Percentiles rank a stretch among this genome's conserved stretches.
These are phyloP conservation scores for Coniochaeta pulveracea DNA, from an alignment of 2,329 filamentous ascomycete species.

Conservation along the genomic window DNA sequence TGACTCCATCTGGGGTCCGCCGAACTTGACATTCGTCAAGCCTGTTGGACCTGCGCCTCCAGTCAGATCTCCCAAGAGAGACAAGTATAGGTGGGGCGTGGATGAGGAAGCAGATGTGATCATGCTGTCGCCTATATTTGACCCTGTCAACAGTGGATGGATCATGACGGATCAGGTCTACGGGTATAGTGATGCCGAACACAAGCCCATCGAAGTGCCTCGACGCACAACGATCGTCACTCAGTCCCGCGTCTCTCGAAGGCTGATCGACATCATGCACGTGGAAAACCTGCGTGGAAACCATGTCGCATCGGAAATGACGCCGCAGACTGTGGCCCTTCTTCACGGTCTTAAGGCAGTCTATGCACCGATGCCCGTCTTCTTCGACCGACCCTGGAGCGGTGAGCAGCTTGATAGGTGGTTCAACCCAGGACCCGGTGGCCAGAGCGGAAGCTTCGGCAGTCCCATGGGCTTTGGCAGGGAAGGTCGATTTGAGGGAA, in stretches of 20 bases:
- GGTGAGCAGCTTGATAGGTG: slow-evolving; percentile 40
- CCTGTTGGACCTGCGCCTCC: slow-evolving; percentile 41
- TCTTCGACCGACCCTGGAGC: slow-evolving; percentile 64
- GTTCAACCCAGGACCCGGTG: slow-evolving; percentile 48
- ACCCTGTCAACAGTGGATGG: slow-evolving; percentile 63
- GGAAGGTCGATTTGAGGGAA: slow-evolving; percentile 45
- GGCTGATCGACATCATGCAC: slow-evolving; percentile 66
- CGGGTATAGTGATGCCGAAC: slow-evolving; percentile 45
- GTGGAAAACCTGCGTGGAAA: slow-evolving; percentile 62
- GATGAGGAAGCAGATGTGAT: slow-evolving; percentile 20
- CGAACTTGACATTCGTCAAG: slow-evolving; percentile 44
- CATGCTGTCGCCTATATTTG: slow-evolving; percentile 69
- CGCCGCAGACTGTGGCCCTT: slow-evolving; percentile 59
- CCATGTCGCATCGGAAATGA: slow-evolving; percentile 74
- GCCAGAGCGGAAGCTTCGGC: slow-evolving; percentile 39
- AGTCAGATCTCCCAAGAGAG: slow-evolving; percentile 10
- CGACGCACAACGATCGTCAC: slow-evolving; percentile 70
- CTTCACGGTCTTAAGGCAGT: slow-evolving; percentile 72
- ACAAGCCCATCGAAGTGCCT: slow-evolving; percentile 45
- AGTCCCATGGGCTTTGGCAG: slow-evolving; percentile 49
- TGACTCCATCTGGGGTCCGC: slow-evolving; percentile 55
- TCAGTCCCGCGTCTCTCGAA: slow-evolving; percentile 61
- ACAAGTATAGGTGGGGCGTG: slow-evolving; percentile 18
- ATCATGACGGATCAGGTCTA: slow-evolving; percentile 57
- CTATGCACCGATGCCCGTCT: slow-evolving; percentile 68